Evolutionary conservation across 2,329 filamentous ascomycete species (phyloP), one percentile per base, ranked within the genome.

Genomic region (Nothophaeocryptopus gaeumannii): DNA sequence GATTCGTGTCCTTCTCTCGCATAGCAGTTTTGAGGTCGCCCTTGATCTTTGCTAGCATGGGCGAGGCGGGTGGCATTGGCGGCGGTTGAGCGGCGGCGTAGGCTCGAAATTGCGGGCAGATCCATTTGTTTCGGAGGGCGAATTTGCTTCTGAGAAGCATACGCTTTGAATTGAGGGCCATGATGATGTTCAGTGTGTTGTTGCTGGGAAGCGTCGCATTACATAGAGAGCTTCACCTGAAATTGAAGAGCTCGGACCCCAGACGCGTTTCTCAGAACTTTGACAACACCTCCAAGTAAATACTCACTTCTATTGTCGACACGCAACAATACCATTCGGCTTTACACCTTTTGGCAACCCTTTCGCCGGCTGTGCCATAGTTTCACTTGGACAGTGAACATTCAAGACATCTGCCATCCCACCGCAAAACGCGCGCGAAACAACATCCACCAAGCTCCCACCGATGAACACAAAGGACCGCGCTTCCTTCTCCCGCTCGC

Each of bases 1-100:
- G 82, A 20, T 80, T 73, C 20, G 70, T 74, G 62, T 77, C 72
- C 61, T 76, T 76, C n/a, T 69, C 60, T 51, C 71, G 70, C 68
- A 78, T 72, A 30, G 75, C 73, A 5, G 60, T 69, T 55, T 77
- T 77, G 36, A 78, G 69, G 52, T 77, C 74, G 11, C 62, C 56
- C 30, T 74, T 67, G 42, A 78, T 64, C 51, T 73, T 73, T 30
- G 70, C 64, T 10, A 77, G 70, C 26, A 77, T 61, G 16, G 68
- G 66, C n/a, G 69, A 61, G 37, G 70, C 61, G 2, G 66, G 53
- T 3, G 61, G 35, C 32, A 47, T 43, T 15, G 61, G 54, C 29
- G 58, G 39, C 5, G 65, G 47, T 5, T 65, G 40, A 13, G 61
- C 52, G 34, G 62, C 60, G 40, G 51, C 55, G 40, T 60, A 59